A percentile compares a stretch with the other conserved stretches of the same genome.
These are phyloP conservation scores for Penicillium sp. DNA, from an alignment of 2,329 filamentous ascomycete genomes.

Conservation along the genomic window DNA sequence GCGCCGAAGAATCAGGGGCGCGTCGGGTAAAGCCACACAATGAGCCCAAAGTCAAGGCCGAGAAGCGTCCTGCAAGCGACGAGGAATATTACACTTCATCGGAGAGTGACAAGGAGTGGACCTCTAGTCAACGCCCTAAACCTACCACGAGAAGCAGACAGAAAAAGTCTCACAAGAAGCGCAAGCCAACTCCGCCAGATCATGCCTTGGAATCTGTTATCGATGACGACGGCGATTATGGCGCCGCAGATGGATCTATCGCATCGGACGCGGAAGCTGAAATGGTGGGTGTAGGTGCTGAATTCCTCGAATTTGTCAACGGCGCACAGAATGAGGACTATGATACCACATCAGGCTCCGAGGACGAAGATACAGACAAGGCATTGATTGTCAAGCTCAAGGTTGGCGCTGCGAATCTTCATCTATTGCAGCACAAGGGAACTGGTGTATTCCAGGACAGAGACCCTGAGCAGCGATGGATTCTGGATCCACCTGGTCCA, in stretches of 20 bases:
- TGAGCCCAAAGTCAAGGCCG: slow-evolving; percentile 6
- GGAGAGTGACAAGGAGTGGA: slow-evolving; percentile 8
- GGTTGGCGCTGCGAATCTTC: not conserved
- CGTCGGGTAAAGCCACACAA: not conserved
- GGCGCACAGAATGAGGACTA: not conserved
- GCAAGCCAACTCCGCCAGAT: slow-evolving; percentile 9
- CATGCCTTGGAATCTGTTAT: slow-evolving; percentile 3
- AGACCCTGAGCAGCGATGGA: slow-evolving; percentile 13
- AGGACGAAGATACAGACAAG: not conserved
- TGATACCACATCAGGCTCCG: not conserved
- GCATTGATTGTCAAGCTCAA: slow-evolving; percentile 10
- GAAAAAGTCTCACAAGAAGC: slow-evolving; percentile 12
- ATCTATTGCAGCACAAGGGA: slow-evolving; percentile 9
- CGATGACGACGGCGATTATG: slow-evolving; percentile 9
- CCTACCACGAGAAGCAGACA: slow-evolving; percentile 4
- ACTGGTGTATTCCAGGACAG: slow-evolving; percentile 13
- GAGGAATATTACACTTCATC: not conserved
- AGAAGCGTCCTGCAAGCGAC: slow-evolving; percentile 12
- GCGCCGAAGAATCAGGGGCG: not conserved
- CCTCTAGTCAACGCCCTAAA: not conserved
- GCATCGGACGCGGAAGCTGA: not conserved
- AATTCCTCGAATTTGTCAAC: slow-evolving; percentile 10
- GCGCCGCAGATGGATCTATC: not conserved
- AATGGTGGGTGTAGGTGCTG: slow-evolving; percentile 8
- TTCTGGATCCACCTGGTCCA: slow-evolving; percentile 5